These are phyloP conservation scores for Malus orientalis DNA, from an alignment of 306 rosid genomes.

Conservation along the genomic window DNA sequence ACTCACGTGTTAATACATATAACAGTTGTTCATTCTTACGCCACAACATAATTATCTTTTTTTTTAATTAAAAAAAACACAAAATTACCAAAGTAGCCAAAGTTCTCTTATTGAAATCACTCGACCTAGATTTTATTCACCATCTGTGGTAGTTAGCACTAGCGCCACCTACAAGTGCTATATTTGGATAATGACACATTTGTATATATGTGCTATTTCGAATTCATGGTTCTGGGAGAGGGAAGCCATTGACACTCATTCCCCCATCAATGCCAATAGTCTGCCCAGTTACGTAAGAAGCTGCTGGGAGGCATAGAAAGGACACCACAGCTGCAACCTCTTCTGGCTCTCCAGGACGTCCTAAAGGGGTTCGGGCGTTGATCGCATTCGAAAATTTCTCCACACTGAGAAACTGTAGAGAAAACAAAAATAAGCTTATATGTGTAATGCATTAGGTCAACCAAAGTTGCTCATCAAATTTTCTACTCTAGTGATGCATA, in stretches of 20 bases:
- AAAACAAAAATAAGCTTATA: background rate
- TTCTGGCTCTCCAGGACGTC: conserved; percentile 30
- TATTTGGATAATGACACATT: too few species aligned
- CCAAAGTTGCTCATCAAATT: too few species aligned
- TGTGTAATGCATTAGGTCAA: too few species aligned
- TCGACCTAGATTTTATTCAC: too few species aligned
- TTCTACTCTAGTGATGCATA: too few species aligned
- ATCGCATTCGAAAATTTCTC: background rate
- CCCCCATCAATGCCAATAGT: conserved; percentile 26
- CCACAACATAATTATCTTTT: too few species aligned
- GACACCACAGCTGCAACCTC: conserved; percentile 42
- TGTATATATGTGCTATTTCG: too few species aligned
- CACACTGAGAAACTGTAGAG: conserved; percentile 8
- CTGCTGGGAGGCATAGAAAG: conserved; percentile 37
- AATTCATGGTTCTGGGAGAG: background rate
- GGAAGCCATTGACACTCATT: conserved; percentile 11
- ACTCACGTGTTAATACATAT: too few species aligned
- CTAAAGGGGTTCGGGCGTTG: conserved; percentile 21
- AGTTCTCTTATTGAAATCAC: too few species aligned
- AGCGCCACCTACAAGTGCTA: background rate
- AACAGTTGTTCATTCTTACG: too few species aligned
- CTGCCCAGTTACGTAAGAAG: conserved; percentile 32
- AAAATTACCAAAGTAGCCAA: too few species aligned
- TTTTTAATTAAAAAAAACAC: too few species aligned
- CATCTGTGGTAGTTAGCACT: background rate